phyloP scores from a whole-genome alignment of 345 rosid genomes.

The Nephelium lappaceum region DNA sequence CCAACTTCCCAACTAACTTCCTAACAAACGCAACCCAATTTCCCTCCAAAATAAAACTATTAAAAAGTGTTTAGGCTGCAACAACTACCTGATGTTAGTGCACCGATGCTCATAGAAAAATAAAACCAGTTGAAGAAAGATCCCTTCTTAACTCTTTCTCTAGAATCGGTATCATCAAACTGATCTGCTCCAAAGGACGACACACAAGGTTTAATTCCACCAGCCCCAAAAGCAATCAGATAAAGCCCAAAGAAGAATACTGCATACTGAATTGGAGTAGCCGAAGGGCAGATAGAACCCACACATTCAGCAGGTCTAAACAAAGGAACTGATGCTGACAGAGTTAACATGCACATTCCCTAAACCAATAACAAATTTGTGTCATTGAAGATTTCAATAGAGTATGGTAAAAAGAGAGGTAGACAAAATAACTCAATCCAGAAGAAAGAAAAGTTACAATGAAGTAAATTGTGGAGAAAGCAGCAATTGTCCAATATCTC shows the following conservation, averaged over 20 bases:
- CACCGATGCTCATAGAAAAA: conserved; percentile 90
- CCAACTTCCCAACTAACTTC: no score
- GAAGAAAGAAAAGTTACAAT: conserved; percentile 40
- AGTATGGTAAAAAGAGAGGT: background rate
- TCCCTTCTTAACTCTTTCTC: conserved; percentile 78
- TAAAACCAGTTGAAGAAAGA: conserved; percentile 97
- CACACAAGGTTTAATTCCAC: conserved; percentile 96
- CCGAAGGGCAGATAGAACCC: conserved; percentile 63
- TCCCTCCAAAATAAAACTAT: no score
- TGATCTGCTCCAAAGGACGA: conserved; percentile 97
- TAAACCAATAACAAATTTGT: conserved; percentile 26
- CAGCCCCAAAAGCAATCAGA: conserved; percentile 88
- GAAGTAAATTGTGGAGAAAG: conserved; percentile 80
- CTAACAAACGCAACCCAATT: no score
- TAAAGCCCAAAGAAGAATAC: conserved; percentile 88
- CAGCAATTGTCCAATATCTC: conserved; percentile 92
- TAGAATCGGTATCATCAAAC: conserved; percentile 84
- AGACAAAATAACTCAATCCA: background rate
- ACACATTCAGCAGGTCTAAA: conserved; percentile 70
- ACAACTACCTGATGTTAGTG: conserved; percentile 71
- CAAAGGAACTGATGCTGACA: conserved; percentile 79
- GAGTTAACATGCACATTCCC: conserved; percentile 89
- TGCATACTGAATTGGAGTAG: conserved; percentile 65
- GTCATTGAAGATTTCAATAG: conserved; percentile 15
- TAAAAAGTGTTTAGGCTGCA: no score